phyloP scores from a whole-genome alignment of 2,329 filamentous ascomycete genomes.

The Monosporascus sp. region DNA sequence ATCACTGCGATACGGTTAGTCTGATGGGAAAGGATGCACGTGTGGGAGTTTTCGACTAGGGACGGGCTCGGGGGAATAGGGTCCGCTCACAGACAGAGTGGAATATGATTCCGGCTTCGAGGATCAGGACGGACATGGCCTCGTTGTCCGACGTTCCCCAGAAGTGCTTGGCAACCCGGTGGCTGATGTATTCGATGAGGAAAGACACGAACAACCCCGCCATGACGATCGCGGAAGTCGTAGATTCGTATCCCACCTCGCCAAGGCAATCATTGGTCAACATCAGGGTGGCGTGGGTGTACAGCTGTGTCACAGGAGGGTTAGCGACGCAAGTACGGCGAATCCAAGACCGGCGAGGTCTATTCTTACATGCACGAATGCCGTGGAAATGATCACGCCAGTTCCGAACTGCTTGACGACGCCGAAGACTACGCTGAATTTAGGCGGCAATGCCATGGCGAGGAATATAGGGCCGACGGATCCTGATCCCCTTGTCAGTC shows the following conservation, averaged over 20 bases:
- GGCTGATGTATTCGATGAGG: constrained; percentile 61
- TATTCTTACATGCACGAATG: constrained; percentile 57
- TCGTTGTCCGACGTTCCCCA: constrained; percentile 8
- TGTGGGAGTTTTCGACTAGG: no score
- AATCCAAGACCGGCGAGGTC: not conserved
- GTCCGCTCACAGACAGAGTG: constrained; percentile 58
- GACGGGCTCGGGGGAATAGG: no score
- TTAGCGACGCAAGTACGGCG: not conserved
- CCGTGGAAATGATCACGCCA: constrained; percentile 66
- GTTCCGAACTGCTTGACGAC: constrained; percentile 70
- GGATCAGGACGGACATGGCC: constrained; percentile 58
- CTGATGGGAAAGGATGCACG: not conserved
- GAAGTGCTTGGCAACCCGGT: constrained; percentile 46
- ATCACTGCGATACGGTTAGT: constrained; percentile 42
- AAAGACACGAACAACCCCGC: constrained; percentile 70
- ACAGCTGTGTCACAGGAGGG: constrained; percentile 45
- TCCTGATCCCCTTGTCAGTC: constrained; percentile 21
- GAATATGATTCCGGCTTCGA: constrained; percentile 71
- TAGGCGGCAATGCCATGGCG: constrained; percentile 49
- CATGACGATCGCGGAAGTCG: constrained; percentile 66
- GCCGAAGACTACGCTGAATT: constrained; percentile 47
- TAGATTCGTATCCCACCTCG: constrained; percentile 61
- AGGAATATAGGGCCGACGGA: constrained; percentile 65
- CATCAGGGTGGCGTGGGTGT: constrained; percentile 68
- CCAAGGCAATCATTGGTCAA: constrained; percentile 66